Evolutionary conservation across 2,329 filamentous ascomycete species (phyloP).

Genomic region (Acephala macrosclerotiorum): DNA sequence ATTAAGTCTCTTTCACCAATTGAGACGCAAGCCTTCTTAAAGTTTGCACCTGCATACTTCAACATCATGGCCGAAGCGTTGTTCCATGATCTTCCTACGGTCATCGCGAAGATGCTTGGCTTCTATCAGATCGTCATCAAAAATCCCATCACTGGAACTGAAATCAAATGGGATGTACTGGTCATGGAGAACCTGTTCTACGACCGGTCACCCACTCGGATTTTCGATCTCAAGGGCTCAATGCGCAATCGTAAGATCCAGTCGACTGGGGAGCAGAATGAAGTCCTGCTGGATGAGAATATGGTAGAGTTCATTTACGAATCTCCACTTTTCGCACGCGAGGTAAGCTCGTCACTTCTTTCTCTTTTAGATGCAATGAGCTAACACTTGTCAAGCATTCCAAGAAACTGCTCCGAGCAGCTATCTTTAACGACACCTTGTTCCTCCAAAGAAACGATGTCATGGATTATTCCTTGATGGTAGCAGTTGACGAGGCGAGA

Average conservation of each 20-base stretch:
- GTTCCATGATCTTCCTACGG: conserved; percentile 93
- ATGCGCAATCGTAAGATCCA: conserved; percentile 99
- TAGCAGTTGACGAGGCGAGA: conserved; percentile 86
- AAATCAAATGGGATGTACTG: conserved; percentile 93
- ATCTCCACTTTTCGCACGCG: conserved; percentile 90
- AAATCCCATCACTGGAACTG: conserved; percentile 87
- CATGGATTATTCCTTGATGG: conserved; percentile 99
- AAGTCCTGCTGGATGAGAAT: conserved; percentile 96
- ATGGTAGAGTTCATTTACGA: conserved; percentile 99
- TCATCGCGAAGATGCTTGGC: conserved; percentile 98
- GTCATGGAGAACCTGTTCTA: conserved; percentile 99
- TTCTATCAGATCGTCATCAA: conserved; percentile 98
- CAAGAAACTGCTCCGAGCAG: conserved; percentile 89
- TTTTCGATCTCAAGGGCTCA: conserved; percentile 95
- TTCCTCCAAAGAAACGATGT: conserved; percentile 95
- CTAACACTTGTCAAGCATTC: conserved; percentile 63
- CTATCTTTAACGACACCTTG: conserved; percentile 96
- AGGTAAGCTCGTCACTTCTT: conserved; percentile 48
- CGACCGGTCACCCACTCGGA: conserved; percentile 86
- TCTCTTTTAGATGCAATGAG: not conserved
- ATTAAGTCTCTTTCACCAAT: conserved; percentile 81
- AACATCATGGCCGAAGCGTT: conserved; percentile 95
- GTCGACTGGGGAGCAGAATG: conserved; percentile 92
- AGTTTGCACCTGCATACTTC: conserved; percentile 97
- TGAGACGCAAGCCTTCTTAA: conserved; percentile 92